Base-by-base conservation (phyloP, 495 filamentous ascomycete species). In the Sabuloglossum arenarium region DNA sequence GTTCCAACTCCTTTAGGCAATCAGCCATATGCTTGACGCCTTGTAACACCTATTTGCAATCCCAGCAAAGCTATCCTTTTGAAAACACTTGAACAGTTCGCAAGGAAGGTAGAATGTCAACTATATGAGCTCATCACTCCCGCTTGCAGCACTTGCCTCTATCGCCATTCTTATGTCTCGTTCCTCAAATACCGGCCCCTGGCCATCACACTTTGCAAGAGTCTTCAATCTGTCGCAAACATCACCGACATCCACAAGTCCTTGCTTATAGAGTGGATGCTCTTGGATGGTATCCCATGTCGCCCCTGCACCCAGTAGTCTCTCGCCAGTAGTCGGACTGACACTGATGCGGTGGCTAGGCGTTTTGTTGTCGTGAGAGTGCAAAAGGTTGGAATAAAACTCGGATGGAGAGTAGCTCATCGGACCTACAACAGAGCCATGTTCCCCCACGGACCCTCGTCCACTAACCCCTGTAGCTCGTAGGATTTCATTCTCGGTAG, bases 401-500 rank as follows among this genome's bases (percentile, higher is more conserved):
- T 88, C 82, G 28, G 74, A 82, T 0, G 86, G 84, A 39, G 75
- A 79, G 67, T 82, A 94, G 30, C 69, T 73, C 76, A 86, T 77
- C 0, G 85, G 85, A 2, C 85, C 86, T 1, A 85, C 27, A 6
- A 30, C 32, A 43, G 55, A 27, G 55, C 45, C 45, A 53, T 47
- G 67, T 19, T 65, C 65, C 53, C 65, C 61, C 28, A 56, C 66
- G 32, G 54, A 59, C 6, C 24, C 47, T 9, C 59, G 29, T 51
- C 58, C 61, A 29, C 60, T 59, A 50, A 60, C 57, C 46, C 61
- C 58, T 2, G 85, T 88, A 8, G 85, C 86, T n/a, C 86, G 84
- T 24, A 98, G 71, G 55, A 95, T 90, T 70, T 96, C 88, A 66
- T 95, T 96, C 67, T 98, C 89, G 29, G 86, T 91, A 54, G 76